A percentile compares a stretch with the other conserved stretches of the same genome.
phyloP scores from a whole-genome alignment of 805 yeast species.

The Candida xyloterini region DNA sequence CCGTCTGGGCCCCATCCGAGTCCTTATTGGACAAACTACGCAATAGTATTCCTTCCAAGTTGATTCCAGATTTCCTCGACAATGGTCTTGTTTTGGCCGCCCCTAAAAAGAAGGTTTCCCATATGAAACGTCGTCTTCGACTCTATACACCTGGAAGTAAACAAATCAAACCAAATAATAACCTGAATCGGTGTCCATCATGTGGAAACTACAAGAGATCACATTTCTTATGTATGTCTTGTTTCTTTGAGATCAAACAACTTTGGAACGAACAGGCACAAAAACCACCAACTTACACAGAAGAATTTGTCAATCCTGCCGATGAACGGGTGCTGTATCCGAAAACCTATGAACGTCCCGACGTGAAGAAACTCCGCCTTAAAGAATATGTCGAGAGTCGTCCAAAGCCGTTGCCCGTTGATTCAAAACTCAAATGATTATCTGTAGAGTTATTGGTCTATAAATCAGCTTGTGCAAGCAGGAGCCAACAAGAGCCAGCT shows the following conservation, averaged over 20 bases:
- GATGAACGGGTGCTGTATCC: slow-evolving; percentile 73
- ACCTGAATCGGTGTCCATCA: slow-evolving; percentile 88
- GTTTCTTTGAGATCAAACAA: slow-evolving; percentile 76
- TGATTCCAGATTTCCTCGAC: slow-evolving; percentile 42
- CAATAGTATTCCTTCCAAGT: slow-evolving; percentile 19
- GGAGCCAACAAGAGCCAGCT: not conserved
- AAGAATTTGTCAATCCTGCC: slow-evolving; percentile 48
- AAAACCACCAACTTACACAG: slow-evolving; percentile 32
- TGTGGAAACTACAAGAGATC: slow-evolving; percentile 92
- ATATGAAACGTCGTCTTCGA: slow-evolving; percentile 79
- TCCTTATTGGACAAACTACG: slow-evolving; percentile 5
- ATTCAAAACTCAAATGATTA: slow-evolving; percentile 12
- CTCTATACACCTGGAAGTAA: slow-evolving; percentile 80
- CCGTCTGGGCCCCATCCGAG: slow-evolving; percentile 1
- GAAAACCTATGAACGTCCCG: slow-evolving; percentile 53
- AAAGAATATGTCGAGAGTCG: slow-evolving; percentile 55
- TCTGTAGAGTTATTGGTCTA: not conserved
- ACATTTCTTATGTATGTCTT: slow-evolving; percentile 88
- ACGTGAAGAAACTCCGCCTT: slow-evolving; percentile 46
- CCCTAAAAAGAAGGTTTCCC: slow-evolving; percentile 91
- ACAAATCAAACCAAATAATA: slow-evolving; percentile 70
- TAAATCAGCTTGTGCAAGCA: not conserved
- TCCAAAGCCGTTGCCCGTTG: slow-evolving; percentile 54
- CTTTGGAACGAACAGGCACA: slow-evolving; percentile 52
- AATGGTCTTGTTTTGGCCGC: slow-evolving; percentile 83